Base-by-base conservation (phyloP, 805 yeast genomes). In the Nakazawaea populi region DNA sequence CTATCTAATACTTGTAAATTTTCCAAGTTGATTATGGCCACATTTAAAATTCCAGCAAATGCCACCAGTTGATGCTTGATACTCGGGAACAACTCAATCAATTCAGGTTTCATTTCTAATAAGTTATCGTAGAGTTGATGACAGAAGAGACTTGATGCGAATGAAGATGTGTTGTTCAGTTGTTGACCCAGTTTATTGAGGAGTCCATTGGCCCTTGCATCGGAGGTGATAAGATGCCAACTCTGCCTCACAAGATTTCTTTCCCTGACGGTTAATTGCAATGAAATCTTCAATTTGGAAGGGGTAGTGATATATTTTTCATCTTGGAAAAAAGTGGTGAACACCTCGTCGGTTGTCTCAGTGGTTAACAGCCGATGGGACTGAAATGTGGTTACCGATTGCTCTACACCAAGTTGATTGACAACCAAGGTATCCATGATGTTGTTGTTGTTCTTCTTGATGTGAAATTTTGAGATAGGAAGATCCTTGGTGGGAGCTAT, bases 1-100 rank as follows among this genome's bases (percentile, higher is more conserved):
- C 75, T 84, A 58, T 85, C 83, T 57, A 87, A 67, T 6, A 67
- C 64, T 3, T 74, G 60, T 48, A 87, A 69, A 55, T 82, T 74
- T 49, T 85, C 90, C 48, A 88, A 69, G 56, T 80, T 81, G 31
- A 76, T 66, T 53, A 88, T 79, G 2, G 91, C 86, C 42, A 81
- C 74, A 31, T 87, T 77, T 58, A 89, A 64, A 18, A 88, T 88
- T 5, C 91, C 90, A 0, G 92, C 89, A 70, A 88, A 84, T 6
- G 91, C 78, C 12, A 81, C 78, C 1, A 94, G 89, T 67, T 89
- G 96, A 61, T 86, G 90, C 55, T 77, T 77, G 55, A 87, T 80
- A 5, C 87, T 80, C 0, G 96, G 95, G 63, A 85, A 87, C 60
- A 82, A 62, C 39, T 70, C 73, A 56, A 83, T 89, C 54, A 89